phyloP scores from a whole-genome alignment of 164 flowering plant genomes.

The Berberis thunbergii region DNA sequence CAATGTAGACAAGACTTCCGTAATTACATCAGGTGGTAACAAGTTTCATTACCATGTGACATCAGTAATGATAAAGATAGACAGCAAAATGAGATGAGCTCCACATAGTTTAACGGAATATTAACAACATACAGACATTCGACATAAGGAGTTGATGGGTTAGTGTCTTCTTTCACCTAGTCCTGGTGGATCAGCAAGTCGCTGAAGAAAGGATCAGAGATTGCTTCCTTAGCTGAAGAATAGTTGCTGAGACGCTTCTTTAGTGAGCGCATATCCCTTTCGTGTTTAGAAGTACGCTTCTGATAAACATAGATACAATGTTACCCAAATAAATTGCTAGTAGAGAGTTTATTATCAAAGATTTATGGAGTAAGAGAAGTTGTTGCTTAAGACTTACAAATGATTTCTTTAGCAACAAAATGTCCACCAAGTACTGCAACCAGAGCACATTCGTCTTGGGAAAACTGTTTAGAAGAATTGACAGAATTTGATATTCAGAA shows the following conservation, averaged over 20 bases:
- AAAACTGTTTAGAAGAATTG: conserved; percentile 39
- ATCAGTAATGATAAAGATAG: no score
- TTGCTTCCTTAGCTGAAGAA: conserved; percentile 66
- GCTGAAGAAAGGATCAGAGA: conserved; percentile 58
- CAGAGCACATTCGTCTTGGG: conserved; percentile 90
- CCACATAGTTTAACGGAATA: no score
- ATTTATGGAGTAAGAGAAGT: background rate
- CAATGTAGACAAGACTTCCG: no score
- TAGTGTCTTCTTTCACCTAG: no score
- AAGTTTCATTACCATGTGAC: no score
- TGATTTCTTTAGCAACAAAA: conserved; percentile 74
- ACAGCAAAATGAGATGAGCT: no score
- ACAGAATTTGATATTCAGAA: conserved; percentile 7
- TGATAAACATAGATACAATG: conserved; percentile 13
- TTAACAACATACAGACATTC: no score
- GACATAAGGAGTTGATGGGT: no score
- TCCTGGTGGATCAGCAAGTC: conserved; percentile 36
- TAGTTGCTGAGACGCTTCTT: conserved; percentile 64
- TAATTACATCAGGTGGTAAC: no score
- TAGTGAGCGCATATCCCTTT: conserved; percentile 67
- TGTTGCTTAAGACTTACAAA: conserved; percentile 51
- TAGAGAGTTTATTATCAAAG: background rate
- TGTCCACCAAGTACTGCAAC: conserved; percentile 83
- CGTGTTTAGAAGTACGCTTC: conserved; percentile 62
- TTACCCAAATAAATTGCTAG: background rate